Evolutionary conservation across 2,329 filamentous ascomycete genomes (phyloP).

Genomic region (Apiospora arundinis): DNA sequence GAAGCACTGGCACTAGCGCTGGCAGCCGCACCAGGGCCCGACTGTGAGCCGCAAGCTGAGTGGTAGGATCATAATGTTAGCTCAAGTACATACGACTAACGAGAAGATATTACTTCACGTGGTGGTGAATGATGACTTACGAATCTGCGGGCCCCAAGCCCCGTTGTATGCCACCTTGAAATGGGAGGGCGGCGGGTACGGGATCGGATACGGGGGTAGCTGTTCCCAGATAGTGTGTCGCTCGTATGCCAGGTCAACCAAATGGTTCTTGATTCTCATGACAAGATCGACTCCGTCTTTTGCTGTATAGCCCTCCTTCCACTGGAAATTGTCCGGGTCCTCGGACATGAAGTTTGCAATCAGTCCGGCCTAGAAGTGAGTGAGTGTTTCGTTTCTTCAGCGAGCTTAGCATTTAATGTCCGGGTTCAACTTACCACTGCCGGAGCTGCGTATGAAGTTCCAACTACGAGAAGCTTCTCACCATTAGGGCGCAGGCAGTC

Average conservation of each 20-base stretch:
- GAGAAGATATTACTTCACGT: too few species aligned
- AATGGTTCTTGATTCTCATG: neutral
- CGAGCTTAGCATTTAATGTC: too few species aligned
- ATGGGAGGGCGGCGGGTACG: neutral
- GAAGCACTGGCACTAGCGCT: too few species aligned
- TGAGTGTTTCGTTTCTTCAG: too few species aligned
- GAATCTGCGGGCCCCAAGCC: neutral
- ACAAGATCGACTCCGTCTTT: neutral
- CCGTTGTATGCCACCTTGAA: conserved; percentile 2
- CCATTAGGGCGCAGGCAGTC: neutral
- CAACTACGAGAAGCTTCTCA: neutral
- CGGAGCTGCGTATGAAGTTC: neutral
- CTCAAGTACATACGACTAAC: too few species aligned
- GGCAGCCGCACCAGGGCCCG: neutral
- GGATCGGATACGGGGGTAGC: neutral
- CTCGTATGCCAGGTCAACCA: neutral
- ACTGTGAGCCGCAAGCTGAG: neutral
- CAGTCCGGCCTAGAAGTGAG: neutral
- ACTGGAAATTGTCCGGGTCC: conserved; percentile 2
- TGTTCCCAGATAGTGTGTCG: neutral
- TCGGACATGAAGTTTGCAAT: conserved; percentile 9
- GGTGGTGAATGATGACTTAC: neutral
- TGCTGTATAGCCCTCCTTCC: neutral
- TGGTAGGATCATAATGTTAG: neutral
- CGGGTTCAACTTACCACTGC: neutral